Base-by-base conservation (phyloP, 2,329 filamentous ascomycete genomes). In the Ceratocystis smalleyi region DNA sequence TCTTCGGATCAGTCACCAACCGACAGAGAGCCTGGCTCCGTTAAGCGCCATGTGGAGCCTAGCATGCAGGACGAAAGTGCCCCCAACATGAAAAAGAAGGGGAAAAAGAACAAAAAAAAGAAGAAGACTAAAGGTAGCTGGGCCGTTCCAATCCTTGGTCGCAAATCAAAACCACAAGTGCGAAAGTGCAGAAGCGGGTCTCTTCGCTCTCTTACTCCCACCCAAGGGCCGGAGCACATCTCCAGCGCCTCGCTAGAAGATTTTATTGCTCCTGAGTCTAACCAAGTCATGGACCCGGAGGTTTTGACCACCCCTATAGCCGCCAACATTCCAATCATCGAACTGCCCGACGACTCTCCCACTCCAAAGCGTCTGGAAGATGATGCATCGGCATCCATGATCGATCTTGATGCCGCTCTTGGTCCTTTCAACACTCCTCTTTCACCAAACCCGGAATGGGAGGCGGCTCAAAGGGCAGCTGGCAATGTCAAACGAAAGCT, bases 361-460 rank as follows among this genome's bases (percentile, higher is more conserved):
- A 55, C 27, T 4, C 51, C 57, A 22, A 64, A 66, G 32, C 65
- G 65, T 3, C 8, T 17, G 10, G 65, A 83, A 7, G 83, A 85
- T 59, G 89, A 95, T 66, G 73, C 82, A 2, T 81, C 86, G 62
- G 89, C 85, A 70, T 86, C 88, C 6, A 87, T 96, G 73, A 95
- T 99, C 68, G 94, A 99, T 73, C 77, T 99, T 51, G 94, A 99
- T 75, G 92, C 91, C 19, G 94, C 92, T 30, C 80, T 97, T 1
- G 91, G 91, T 1, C 91, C 92, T 0, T 95, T 96, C 74, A 94
- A 95, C 70, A 95, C 91, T 0, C 88, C 88, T 30, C 77, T 84
- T 1, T 77, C 77, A 40, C 78, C 78, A 10, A 85, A 84, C 66
- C 77, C 81, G 1, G 83, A 85, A 66, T 87, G 85, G 80, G 84